These are phyloP conservation scores for Trichocladium antarcticum DNA, from an alignment of 495 filamentous ascomycete species.

Conservation along the genomic window DNA sequence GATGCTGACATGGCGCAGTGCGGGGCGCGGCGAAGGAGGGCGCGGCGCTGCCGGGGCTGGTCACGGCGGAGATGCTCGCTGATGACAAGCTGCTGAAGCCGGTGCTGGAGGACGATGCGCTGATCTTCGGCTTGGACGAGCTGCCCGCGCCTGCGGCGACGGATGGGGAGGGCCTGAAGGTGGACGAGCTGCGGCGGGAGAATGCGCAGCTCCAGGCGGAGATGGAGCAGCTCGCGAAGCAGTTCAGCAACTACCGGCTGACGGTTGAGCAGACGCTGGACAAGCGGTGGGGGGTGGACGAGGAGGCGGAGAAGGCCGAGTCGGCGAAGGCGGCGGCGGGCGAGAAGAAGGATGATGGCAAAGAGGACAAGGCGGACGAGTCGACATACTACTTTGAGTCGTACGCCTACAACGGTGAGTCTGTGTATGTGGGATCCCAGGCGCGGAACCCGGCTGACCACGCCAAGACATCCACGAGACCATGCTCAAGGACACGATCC, in stretches of 20 bases:
- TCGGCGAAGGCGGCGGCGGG: neutral
- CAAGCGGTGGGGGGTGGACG: slow-evolving; percentile 49
- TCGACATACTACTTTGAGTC: slow-evolving; percentile 70
- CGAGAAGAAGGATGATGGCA: neutral
- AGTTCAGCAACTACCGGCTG: slow-evolving; percentile 61
- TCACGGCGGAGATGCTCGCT: slow-evolving; percentile 48
- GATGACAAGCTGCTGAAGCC: slow-evolving; percentile 73
- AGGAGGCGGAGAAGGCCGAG: slow-evolving; percentile 19
- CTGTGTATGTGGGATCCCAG: neutral
- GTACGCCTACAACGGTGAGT: slow-evolving; percentile 64
- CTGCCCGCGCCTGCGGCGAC: slow-evolving; percentile 36
- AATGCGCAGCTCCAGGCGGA: slow-evolving; percentile 60
- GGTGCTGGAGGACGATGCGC: slow-evolving; percentile 77
- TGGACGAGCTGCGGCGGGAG: slow-evolving; percentile 40
- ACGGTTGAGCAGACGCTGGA: slow-evolving; percentile 62
- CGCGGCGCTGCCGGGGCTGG: slow-evolving; percentile 42
- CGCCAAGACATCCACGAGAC: slow-evolving; percentile 76
- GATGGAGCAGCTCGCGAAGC: slow-evolving; percentile 49
- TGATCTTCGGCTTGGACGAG: slow-evolving; percentile 76
- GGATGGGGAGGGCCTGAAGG: slow-evolving; percentile 6
- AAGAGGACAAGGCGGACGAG: slow-evolving; percentile 36
- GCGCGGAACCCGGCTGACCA: too few relatives aligned
- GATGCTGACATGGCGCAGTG: too few relatives aligned
- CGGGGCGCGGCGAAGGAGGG: slow-evolving; percentile 34
- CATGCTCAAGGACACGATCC: slow-evolving; percentile 93